Evolutionary conservation across 1,139 yeast genomes (phyloP).

Genomic region (Candida sanyaensis): DNA sequence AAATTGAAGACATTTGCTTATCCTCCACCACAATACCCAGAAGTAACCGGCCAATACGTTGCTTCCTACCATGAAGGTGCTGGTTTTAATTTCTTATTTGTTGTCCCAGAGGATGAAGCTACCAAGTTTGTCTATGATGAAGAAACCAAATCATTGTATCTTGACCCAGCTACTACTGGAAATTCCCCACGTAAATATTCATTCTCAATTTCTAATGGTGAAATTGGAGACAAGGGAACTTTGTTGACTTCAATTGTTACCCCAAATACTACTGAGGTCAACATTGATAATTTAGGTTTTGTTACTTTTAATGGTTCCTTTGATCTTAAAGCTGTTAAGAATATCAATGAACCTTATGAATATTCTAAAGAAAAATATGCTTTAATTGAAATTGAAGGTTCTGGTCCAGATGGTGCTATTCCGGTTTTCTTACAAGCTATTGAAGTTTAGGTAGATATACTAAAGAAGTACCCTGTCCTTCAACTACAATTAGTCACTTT

Average conservation of each 20-base stretch:
- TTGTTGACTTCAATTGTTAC: neutral
- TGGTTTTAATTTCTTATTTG: conserved; percentile 5
- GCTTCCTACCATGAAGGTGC: conserved; percentile 10
- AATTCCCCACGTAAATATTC: neutral
- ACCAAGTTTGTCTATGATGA: conserved; percentile 2
- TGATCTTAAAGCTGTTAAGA: conserved; percentile 3
- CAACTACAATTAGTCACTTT: too few species aligned
- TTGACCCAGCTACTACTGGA: neutral
- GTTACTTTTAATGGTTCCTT: conserved; percentile 5
- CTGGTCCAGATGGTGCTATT: conserved; percentile 3
- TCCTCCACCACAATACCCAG: conserved; percentile 6
- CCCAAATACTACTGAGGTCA: neutral
- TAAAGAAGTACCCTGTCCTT: too few species aligned
- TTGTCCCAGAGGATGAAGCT: conserved; percentile 5
- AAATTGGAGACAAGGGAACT: neutral
- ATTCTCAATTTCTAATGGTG: neutral
- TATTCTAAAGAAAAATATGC: conserved; percentile 4
- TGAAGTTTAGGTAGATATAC: neutral
- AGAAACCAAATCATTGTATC: conserved; percentile 1
- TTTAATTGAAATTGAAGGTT: conserved; percentile 1
- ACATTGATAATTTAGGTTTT: conserved; percentile 3
- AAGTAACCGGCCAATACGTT: conserved; percentile 5
- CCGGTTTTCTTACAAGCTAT: conserved; percentile 7
- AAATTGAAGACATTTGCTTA: conserved; percentile 5
- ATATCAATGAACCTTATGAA: conserved; percentile 5